Percentiles rank a stretch among this genome's conserved stretches.
Evolutionary conservation across 257 asterid genomes (phyloP).

Genomic region (Solanum sitiens): DNA sequence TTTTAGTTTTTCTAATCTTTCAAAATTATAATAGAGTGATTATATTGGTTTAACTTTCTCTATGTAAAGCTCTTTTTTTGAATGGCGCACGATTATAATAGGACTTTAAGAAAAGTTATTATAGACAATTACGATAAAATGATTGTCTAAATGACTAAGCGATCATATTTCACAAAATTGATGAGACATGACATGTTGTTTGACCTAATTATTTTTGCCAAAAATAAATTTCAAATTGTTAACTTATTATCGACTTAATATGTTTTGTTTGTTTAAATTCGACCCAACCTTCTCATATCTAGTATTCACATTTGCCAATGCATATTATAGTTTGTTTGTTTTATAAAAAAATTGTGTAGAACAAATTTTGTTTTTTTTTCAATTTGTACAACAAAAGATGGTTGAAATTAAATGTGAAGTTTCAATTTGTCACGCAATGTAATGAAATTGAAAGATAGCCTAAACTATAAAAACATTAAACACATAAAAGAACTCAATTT

Average conservation of each 20-base stretch:
- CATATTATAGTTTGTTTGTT: background rate
- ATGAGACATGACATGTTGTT: background rate
- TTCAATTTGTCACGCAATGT: background rate
- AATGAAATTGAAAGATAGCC: background rate
- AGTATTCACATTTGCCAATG: background rate
- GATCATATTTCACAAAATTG: background rate
- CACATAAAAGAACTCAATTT: background rate
- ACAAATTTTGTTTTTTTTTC: background rate
- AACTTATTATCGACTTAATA: background rate
- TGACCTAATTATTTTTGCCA: background rate
- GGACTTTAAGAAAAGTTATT: too few relatives aligned
- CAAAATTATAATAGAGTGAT: too few relatives aligned
- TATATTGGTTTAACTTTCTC: too few relatives aligned
- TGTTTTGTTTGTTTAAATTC: background rate
- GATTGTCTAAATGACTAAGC: too few relatives aligned
- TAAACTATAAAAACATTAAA: background rate
- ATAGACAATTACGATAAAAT: too few relatives aligned
- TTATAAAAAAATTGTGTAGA: background rate
- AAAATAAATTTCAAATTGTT: too few relatives aligned
- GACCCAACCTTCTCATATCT: background rate
- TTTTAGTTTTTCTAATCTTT: too few relatives aligned
- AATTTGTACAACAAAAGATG: background rate
- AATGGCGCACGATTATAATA: too few relatives aligned
- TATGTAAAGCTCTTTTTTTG: too few relatives aligned
- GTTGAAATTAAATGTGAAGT: background rate